phyloP scores from a whole-genome alignment of 2,329 filamentous ascomycete genomes.

The Tolypocladium tundrense region DNA sequence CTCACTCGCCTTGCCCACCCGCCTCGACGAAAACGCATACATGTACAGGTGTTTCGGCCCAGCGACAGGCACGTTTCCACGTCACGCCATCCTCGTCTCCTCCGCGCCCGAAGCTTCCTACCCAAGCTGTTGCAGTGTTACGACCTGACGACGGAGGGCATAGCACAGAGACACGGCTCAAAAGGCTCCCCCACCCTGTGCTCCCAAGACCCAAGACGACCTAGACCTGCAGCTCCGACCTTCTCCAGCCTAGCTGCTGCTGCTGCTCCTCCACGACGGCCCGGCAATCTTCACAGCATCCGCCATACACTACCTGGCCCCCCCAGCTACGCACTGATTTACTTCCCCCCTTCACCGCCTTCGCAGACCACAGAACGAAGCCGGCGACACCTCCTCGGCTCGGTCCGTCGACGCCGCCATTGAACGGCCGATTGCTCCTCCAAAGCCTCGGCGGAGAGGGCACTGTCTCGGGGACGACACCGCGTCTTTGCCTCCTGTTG shows the following conservation, averaged over 20 bases:
- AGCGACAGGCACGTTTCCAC: background rate
- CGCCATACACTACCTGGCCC: background rate
- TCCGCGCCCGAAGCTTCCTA: background rate
- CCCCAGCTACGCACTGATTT: background rate
- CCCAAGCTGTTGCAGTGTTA: background rate
- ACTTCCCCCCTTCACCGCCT: background rate
- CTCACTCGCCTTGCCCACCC: background rate
- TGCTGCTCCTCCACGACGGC: background rate
- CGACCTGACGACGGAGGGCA: background rate
- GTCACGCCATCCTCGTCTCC: background rate
- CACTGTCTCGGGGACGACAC: background rate
- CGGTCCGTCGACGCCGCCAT: background rate
- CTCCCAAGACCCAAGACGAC: background rate
- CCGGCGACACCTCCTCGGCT: background rate
- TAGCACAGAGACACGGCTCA: background rate
- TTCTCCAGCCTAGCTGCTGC: slow-evolving; percentile 1
- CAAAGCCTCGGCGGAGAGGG: background rate
- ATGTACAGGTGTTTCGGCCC: background rate
- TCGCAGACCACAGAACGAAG: background rate
- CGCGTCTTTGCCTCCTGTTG: background rate
- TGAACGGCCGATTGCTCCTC: background rate
- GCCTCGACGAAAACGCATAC: background rate
- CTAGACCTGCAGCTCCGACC: slow-evolving; percentile 4
- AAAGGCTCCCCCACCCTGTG: slow-evolving; percentile 1
- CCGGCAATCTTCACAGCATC: background rate